Base-by-base conservation (phyloP, 495 filamentous ascomycete genomes). In the Penicillium goetzii region DNA sequence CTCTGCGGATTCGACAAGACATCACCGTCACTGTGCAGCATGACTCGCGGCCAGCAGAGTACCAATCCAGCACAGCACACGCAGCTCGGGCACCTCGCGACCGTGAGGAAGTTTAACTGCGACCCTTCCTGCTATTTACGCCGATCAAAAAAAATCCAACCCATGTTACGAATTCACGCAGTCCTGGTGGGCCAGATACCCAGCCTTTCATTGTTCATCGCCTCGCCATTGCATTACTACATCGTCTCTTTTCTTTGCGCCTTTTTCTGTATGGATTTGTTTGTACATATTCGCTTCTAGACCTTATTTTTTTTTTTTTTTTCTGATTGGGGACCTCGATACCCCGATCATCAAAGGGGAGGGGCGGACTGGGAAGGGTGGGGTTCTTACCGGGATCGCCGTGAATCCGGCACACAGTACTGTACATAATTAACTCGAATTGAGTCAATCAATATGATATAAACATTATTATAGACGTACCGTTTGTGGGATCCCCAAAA, bases 21-120 rank as follows among this genome's bases (percentile, higher is more conserved):
- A 75, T 83, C 40, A 83, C 80, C 2, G 73, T 83, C 23, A 79
- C 78, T 6, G 75, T 81, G 51, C 65, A 81, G 63, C 74, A 68
- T 14, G 77, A 78, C 36, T 60, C 70, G 6, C 69, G 72, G 30
- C 69, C 74, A n/a, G 60, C 67, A 2, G 63, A 68, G 12, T 72
- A 72, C 43, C 58, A 72, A 19, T 14, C 63, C 7, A 66, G 58
- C n/a, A 52, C 52, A 14, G 41, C 68, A 14, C 30, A 51, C 62
- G 3, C 51, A 56, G 8, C 68, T 45, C 10, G 60, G 63, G 33
- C 4, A 21, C 17, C 52, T 15, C 30, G 52, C 30, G 52, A 55
- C 28, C 61, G 52, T 19, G 70, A 73, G 50, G 65, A 68, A 1
- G 68, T 70, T 19, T 70, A 58, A 56, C 17, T 43, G 11, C 19